Evolutionary conservation across 148 eudicot species (phyloP).

Genomic region (Rhododendron molle): DNA sequence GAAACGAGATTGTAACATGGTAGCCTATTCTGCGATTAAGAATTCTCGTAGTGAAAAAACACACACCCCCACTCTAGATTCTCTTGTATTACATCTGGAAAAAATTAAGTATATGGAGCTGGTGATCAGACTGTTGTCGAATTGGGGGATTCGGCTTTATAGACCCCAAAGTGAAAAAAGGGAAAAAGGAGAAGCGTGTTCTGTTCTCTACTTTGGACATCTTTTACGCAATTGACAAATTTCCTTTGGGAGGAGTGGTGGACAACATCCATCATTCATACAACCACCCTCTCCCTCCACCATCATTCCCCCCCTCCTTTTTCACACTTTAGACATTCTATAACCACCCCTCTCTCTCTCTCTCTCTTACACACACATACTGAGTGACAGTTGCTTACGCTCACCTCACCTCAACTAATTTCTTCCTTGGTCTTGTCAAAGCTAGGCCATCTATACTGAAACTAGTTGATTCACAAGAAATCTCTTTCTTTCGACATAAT

Average conservation of each 20-base stretch:
- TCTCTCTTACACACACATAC: no score
- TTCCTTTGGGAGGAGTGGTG: constrained; percentile 12
- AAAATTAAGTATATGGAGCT: background rate
- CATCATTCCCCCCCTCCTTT: background rate
- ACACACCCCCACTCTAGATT: background rate
- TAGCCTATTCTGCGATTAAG: no score
- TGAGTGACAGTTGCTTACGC: no score
- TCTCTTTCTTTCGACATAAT: no score
- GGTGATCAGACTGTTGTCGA: background rate
- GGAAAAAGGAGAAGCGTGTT: background rate
- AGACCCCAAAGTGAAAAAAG: background rate
- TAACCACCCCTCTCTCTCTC: background rate
- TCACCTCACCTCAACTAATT: background rate
- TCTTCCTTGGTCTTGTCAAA: no score
- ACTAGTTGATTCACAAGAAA: background rate
- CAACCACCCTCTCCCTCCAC: constrained; percentile 12
- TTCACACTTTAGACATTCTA: no score
- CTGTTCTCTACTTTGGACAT: background rate
- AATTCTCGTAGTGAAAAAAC: no score
- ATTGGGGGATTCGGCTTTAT: background rate
- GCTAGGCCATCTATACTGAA: rapidly evolving
- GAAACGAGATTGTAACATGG: no score
- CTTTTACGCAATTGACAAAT: constrained; percentile 10
- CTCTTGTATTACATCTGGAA: background rate
- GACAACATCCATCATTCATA: constrained; percentile 37